phyloP scores from a whole-genome alignment of 1,284 basidiomycete genomes.

The Dichomitus squalens region DNA sequence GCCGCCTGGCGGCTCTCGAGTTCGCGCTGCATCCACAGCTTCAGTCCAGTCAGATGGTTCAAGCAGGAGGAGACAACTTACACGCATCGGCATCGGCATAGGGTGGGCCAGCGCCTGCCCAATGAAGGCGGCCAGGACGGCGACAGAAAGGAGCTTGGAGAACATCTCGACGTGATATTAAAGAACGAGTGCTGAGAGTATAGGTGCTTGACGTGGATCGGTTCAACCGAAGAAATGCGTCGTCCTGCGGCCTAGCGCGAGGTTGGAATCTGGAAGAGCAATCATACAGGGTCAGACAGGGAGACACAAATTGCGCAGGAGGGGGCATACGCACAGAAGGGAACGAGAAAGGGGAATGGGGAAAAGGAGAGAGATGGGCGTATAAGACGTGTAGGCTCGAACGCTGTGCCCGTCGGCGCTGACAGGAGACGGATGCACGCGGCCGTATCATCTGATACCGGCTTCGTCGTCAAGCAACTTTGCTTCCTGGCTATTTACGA shows the following conservation, averaged over 20 bases:
- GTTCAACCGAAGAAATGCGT: slow-evolving; percentile 37
- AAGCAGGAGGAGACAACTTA: slow-evolving; percentile 30
- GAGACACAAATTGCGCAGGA: not conserved
- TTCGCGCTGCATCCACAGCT: slow-evolving; percentile 22
- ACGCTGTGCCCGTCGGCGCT: slow-evolving; percentile 16
- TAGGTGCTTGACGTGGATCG: slow-evolving; percentile 27
- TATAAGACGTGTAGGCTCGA: slow-evolving; percentile 26
- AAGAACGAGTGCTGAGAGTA: slow-evolving; percentile 24
- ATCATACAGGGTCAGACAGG: not conserved
- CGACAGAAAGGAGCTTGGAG: slow-evolving; percentile 40
- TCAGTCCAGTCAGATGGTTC: not conserved
- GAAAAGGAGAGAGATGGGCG: slow-evolving; percentile 21
- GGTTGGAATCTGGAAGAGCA: slow-evolving; percentile 28
- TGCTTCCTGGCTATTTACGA: slow-evolving; percentile 12
- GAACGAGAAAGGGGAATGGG: slow-evolving; percentile 37
- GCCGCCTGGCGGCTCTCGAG: slow-evolving; percentile 35
- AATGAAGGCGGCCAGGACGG: slow-evolving; percentile 46
- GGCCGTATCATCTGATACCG: slow-evolving; percentile 21
- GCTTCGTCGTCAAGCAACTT: slow-evolving; percentile 19
- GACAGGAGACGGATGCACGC: slow-evolving; percentile 4
- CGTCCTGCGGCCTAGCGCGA: slow-evolving; percentile 40
- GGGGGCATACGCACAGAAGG: slow-evolving; percentile 34
- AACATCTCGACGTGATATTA: slow-evolving; percentile 44
- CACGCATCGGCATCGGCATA: slow-evolving; percentile 43
- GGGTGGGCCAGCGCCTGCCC: slow-evolving; percentile 49